Percentiles rank a stretch among this genome's conserved stretches.
phyloP scores from a whole-genome alignment of 2,329 filamentous ascomycete genomes.

The Tricladium varicosporioides region DNA sequence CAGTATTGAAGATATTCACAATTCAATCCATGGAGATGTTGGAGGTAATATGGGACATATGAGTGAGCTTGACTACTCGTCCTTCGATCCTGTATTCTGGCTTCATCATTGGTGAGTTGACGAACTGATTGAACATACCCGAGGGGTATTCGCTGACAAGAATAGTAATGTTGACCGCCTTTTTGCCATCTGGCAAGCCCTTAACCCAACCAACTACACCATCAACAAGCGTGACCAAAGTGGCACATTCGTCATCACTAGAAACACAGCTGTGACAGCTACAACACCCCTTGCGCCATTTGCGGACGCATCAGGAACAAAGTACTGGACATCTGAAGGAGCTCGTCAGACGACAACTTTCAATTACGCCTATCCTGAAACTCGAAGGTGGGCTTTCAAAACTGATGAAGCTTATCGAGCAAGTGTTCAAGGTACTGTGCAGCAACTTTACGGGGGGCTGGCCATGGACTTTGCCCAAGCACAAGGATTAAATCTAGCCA shows the following conservation, averaged over 20 bases:
- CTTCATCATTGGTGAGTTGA: slow-evolving; percentile 27
- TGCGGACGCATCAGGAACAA: slow-evolving; percentile 41
- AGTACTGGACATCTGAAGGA: slow-evolving; percentile 21
- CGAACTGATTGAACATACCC: not conserved
- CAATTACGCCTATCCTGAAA: slow-evolving; percentile 74
- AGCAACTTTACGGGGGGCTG: slow-evolving; percentile 22
- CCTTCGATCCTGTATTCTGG: slow-evolving; percentile 68
- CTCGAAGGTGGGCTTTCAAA: slow-evolving; percentile 32
- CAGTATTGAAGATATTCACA: slow-evolving; percentile 58
- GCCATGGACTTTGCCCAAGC: slow-evolving; percentile 12
- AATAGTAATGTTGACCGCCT: slow-evolving; percentile 66
- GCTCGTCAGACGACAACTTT: slow-evolving; percentile 43
- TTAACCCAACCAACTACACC: slow-evolving; percentile 69
- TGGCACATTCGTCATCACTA: slow-evolving; percentile 58
- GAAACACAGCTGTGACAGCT: slow-evolving; percentile 52
- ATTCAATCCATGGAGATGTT: slow-evolving; percentile 59
- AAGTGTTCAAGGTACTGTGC: slow-evolving; percentile 15
- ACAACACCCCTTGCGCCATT: slow-evolving; percentile 67
- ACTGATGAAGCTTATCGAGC: slow-evolving; percentile 18
- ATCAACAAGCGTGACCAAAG: slow-evolving; percentile 51
- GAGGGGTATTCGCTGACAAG: slow-evolving; percentile 3
- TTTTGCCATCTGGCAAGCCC: slow-evolving; percentile 73
- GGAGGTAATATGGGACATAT: slow-evolving; percentile 56
- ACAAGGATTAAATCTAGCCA: not conserved
- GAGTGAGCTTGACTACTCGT: slow-evolving; percentile 67